phyloP scores from a whole-genome alignment of 2,329 filamentous ascomycete genomes.

The Myriosclerotinia curreyana region DNA sequence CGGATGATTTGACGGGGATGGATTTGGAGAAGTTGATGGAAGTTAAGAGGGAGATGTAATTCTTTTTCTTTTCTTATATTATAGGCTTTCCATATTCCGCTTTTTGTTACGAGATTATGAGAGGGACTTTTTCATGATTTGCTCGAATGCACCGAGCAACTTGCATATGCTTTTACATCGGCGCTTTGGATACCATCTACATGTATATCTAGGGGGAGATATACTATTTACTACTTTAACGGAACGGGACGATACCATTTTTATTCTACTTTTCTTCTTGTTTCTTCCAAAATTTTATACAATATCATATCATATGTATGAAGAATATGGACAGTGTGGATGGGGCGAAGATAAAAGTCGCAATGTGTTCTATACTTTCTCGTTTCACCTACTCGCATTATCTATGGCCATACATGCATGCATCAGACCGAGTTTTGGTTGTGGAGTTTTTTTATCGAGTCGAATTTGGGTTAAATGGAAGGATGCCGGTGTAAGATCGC shows the following conservation, averaged over 20 bases:
- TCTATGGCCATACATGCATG: constrained; percentile 1
- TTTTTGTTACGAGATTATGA: constrained; percentile 13
- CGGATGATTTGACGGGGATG: constrained; percentile 64
- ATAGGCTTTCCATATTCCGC: background rate
- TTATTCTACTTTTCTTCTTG: background rate
- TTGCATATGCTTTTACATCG: constrained; percentile 18
- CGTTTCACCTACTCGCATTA: background rate
- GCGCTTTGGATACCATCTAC: constrained; percentile 22
- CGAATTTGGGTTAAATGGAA: background rate
- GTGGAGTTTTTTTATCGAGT: background rate
- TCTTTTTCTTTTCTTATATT: constrained; percentile 19
- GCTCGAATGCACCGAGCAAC: background rate
- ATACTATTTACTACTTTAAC: constrained; percentile 16
- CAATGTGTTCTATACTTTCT: constrained; percentile 1
- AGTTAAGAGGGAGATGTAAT: constrained; percentile 35
- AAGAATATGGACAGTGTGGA: background rate
- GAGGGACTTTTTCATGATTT: constrained; percentile 13
- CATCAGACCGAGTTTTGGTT: constrained; percentile 6
- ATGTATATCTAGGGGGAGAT: constrained; percentile 18
- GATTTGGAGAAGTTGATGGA: constrained; percentile 60
- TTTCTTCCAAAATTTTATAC: background rate
- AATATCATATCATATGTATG: constrained; percentile 15
- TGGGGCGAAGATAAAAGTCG: constrained; percentile 9
- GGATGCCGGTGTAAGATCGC: background rate
- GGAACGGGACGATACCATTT: constrained; percentile 23